Percentiles rank a stretch among this genome's conserved stretches.
Evolutionary conservation across 2,329 filamentous ascomycete genomes (phyloP).

Genomic region (Talaromyces sp.): DNA sequence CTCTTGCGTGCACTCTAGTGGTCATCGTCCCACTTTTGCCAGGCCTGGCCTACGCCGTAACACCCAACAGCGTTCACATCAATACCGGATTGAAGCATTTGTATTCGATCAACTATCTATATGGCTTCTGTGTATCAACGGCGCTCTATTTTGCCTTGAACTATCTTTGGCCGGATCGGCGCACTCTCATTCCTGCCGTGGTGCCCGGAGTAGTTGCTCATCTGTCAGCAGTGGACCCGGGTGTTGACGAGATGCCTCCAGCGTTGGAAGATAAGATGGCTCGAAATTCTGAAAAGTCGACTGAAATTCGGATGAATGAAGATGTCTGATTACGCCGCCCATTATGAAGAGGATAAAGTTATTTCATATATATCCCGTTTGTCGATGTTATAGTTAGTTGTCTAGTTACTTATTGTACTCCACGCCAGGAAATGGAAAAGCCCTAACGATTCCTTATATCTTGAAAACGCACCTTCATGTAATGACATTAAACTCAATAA

Average conservation of each 20-base stretch:
- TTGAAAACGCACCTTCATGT: no score
- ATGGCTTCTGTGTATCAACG: conserved; percentile 7
- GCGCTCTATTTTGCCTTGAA: conserved; percentile 11
- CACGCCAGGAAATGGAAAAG: no score
- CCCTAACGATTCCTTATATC: no score
- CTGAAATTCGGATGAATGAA: not conserved
- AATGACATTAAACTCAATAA: no score
- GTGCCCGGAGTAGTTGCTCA: conserved; percentile 8
- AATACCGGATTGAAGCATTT: conserved; percentile 4
- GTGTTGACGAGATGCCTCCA: not conserved
- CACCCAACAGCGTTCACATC: conserved; percentile 1
- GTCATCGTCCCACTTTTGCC: conserved; percentile 10
- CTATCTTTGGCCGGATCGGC: conserved; percentile 9
- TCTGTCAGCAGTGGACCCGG: conserved; percentile 2
- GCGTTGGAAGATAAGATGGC: not conserved
- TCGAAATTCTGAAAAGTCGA: not conserved
- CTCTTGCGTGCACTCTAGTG: conserved; percentile 6
- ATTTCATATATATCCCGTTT: not conserved
- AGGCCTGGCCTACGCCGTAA: conserved; percentile 9
- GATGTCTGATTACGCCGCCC: no score
- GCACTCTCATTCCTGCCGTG: conserved; percentile 10
- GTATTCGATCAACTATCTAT: conserved; percentile 13
- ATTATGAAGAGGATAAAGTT: no score
- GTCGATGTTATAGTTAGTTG: not conserved
- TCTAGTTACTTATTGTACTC: not conserved